Evolutionary conservation across 768 basidiomycete genomes (phyloP), one percentile per base, ranked within the genome.

Genomic region (Cyclocybe aegerita): DNA sequence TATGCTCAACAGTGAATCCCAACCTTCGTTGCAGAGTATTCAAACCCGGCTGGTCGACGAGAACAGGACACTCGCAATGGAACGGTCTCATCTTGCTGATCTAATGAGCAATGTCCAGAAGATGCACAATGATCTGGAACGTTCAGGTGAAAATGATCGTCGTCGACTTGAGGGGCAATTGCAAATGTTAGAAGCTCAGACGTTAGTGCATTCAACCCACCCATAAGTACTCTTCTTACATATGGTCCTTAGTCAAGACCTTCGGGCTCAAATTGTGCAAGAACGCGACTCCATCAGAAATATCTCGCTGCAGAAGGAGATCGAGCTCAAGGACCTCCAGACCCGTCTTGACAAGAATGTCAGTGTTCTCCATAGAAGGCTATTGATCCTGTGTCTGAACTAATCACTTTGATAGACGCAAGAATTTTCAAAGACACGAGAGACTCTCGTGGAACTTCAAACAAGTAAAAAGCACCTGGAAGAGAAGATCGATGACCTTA

Each of bases 61-160:
- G 67, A 94, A 97, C 70, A 83, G 84, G 65, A 78, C 76, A 0
- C 74, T 97, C 4, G 74, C 87, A 10, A 74, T 85, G 59, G 95
- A 97, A 61, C 83, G 93, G 8, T 85, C 92, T 0, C 87, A 90
- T 53, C 75, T 97, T 3, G 83, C 90, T 2, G 91, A 94, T 63
- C 76, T 97, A 23, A 92, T 96, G 83, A 74, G 79, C 17, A 95
- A 91, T 62, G 85, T 96, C 16, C 92, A 94, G 68, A 88, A 81
- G 61, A 93, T 97, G 83, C 90, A 93, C 59, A 82, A 82, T 48
- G 95, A 97, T 58, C 75, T 91, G 6, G 93, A 95, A 62, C 79
- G 85, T 43, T 88, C 88, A 0, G 83, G 86, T 5, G 85, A 88
- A 63, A 95, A 91, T 51, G 90, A 95, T 58, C 80, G 90, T 14